Percentiles rank a stretch among this genome's conserved stretches.
These are phyloP conservation scores for Skeletonema potamos DNA, from an alignment of 108 stramenopile genomes.

Conservation along the genomic window DNA sequence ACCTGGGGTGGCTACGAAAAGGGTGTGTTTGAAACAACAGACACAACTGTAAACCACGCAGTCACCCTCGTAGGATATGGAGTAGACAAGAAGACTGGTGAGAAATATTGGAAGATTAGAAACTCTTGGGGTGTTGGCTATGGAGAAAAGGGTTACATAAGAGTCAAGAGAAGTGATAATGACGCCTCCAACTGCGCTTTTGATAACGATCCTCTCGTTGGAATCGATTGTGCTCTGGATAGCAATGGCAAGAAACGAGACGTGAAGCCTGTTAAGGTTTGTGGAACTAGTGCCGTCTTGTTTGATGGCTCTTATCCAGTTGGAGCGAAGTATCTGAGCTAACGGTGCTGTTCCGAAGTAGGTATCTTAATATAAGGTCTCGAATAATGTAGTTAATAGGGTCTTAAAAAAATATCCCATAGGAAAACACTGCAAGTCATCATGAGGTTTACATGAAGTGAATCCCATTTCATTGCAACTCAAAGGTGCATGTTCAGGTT, in stretches of 20 bases:
- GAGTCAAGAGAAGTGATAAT: conserved; percentile 62
- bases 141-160: conserved; percentile 86
- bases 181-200: conserved; percentile 60
- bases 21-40: conserved; percentile 53
- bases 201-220: conserved; percentile 73
- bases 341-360: background rate
- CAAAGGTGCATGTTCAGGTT: background rate
- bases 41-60: conserved; percentile 74
- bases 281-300: conserved; percentile 77
- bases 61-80: conserved; percentile 90
- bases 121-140: conserved; percentile 85
- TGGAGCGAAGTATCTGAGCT: conserved; percentile 15
- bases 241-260: conserved; percentile 50
- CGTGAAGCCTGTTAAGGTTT: conserved; percentile 59
- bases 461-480: background rate
- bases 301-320: conserved; percentile 70
- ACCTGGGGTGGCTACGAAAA: conserved; percentile 63
- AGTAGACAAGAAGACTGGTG: conserved; percentile 59
- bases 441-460: background rate
- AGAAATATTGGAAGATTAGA: conserved; percentile 80
- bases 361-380: background rate
- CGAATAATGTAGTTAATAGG: background rate
- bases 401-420: background rate
- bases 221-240: conserved; percentile 78
- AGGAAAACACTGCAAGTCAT: background rate